Conservation (phyloP, 805 yeast species). For the Tetrapisispora nanseiensis region DNA sequence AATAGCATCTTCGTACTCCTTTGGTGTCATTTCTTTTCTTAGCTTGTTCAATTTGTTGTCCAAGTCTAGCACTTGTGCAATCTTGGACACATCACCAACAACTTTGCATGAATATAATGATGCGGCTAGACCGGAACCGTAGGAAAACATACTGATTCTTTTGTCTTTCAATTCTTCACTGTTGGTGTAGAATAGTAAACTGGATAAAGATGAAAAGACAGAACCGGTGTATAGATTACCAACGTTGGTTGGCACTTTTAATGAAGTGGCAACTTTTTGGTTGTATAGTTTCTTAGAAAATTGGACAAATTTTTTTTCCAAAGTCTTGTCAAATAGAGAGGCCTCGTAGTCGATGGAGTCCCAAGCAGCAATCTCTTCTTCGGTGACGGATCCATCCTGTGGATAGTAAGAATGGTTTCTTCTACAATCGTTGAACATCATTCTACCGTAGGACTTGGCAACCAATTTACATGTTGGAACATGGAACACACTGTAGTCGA, state of each 20-base stretch:
- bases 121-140: slow-evolving; percentile 97
- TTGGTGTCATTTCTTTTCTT: slow-evolving; percentile 63
- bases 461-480: slow-evolving; percentile 97
- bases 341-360: slow-evolving; percentile 47
- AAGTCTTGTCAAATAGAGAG: slow-evolving; percentile 64
- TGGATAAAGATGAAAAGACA: slow-evolving; percentile 76
- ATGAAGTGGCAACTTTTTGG: slow-evolving; percentile 67
- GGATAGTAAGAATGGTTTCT: slow-evolving; percentile 58
- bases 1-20: slow-evolving; percentile 71
- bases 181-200: slow-evolving; percentile 68
- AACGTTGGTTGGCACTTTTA: slow-evolving; percentile 85
- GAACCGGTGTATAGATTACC: slow-evolving; percentile 98
- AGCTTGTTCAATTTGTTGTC: slow-evolving; percentile 47
- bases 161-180: slow-evolving; percentile 66
- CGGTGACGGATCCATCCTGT: slow-evolving; percentile 7
- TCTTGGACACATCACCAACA: slow-evolving; percentile 66
- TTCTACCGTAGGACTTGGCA: slow-evolving; percentile 83
- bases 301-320: slow-evolving; percentile 79
- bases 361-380: slow-evolving; percentile 1
- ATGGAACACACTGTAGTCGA: slow-evolving; percentile 93
- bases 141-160: slow-evolving; percentile 87
- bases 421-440: slow-evolving; percentile 79
- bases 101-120: slow-evolving; percentile 73
- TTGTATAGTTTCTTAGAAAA: slow-evolving; percentile 60
- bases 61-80: slow-evolving; percentile 56